phyloP scores from a whole-genome alignment of 495 filamentous ascomycete species.

The Aspergillus nidulans region DNA sequence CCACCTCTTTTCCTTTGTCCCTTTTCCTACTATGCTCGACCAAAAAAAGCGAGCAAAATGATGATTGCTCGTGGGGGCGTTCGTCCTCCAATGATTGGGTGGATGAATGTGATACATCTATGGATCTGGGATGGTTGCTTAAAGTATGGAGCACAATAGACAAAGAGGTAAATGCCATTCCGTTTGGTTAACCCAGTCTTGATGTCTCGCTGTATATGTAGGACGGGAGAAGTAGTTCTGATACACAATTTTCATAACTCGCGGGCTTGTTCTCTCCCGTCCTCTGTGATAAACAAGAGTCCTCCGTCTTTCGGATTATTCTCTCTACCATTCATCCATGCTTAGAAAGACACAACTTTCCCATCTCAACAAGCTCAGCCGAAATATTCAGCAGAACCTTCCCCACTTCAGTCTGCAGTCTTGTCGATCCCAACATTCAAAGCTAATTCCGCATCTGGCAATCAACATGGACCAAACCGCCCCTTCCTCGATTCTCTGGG shows the following conservation, averaged over 20 bases:
- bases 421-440: neutral
- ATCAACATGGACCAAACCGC: conserved; percentile 1
- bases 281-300: neutral
- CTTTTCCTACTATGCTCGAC: conserved; percentile 35
- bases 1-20: conserved; percentile 22
- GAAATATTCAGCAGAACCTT: neutral
- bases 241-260: neutral
- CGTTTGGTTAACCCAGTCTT: conserved; percentile 16
- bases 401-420: neutral
- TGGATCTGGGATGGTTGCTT: conserved; percentile 29
- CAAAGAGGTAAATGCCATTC: conserved; percentile 31
- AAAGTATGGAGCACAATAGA: conserved; percentile 26
- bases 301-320: neutral
- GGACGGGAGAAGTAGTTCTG: neutral
- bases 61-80: conserved; percentile 35
- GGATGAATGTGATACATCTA: conserved; percentile 22
- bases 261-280: neutral
- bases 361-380: neutral
- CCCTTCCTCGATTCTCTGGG: conserved; percentile 29
- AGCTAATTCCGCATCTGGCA: neutral
- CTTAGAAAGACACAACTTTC: neutral
- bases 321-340: neutral
- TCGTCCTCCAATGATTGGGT: conserved; percentile 21
- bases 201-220: neutral
- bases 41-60: conserved; percentile 42